A percentile compares a stretch with the other conserved stretches of the same genome.
phyloP scores from a whole-genome alignment of 148 eudicot genomes.

The Dysphania ambrosioides region DNA sequence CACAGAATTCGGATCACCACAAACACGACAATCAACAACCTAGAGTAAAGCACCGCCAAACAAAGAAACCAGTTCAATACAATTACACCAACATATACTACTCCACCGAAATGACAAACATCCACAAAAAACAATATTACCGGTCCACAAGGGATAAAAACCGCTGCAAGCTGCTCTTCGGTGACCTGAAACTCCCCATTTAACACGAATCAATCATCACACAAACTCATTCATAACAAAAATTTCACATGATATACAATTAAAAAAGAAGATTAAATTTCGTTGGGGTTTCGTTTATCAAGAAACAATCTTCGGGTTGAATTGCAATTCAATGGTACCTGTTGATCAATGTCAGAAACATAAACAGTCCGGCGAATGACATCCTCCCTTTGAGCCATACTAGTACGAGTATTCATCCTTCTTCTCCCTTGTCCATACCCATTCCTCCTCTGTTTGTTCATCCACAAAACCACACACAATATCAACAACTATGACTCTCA shows the following conservation, averaged over 20 bases:
- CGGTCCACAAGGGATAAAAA: constrained; percentile 88
- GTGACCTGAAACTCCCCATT: constrained; percentile 56
- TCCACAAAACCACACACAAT: neutral
- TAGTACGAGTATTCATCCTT: constrained; percentile 72
- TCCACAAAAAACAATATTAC: constrained; percentile 31
- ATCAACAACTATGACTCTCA: too few relatives aligned
- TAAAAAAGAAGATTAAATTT: neutral
- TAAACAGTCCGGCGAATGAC: constrained; percentile 82
- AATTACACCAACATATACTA: neutral
- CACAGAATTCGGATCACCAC: constrained; percentile 95
- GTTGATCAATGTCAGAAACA: constrained; percentile 96
- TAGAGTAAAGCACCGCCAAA: constrained; percentile 32
- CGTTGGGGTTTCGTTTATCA: neutral
- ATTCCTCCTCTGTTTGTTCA: constrained; percentile 60
- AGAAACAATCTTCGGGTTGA: too few relatives aligned
- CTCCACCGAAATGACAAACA: neutral
- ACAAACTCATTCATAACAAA: constrained; percentile 16
- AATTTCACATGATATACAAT: neutral
- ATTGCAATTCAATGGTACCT: constrained; percentile 57
- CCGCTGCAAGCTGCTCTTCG: constrained; percentile 91
- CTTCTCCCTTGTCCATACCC: constrained; percentile 52
- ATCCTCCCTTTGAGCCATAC: constrained; percentile 85
- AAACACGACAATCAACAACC: constrained; percentile 99
- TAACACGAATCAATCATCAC: constrained; percentile 1
- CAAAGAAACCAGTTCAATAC: constrained; percentile 3